Conservation (phyloP, 2,329 filamentous ascomycete species). For the Apiospora hydei region DNA sequence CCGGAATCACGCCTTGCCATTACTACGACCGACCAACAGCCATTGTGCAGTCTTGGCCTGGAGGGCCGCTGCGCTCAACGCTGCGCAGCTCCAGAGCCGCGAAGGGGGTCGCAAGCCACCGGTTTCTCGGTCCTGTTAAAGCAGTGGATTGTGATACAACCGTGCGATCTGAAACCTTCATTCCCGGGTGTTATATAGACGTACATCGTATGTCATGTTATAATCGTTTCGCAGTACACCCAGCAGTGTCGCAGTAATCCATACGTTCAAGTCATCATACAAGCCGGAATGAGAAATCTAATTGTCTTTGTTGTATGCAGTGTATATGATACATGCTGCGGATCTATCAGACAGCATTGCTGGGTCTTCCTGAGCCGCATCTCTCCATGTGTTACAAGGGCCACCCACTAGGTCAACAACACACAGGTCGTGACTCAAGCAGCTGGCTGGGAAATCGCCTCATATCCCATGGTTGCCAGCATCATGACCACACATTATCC, state of each 20-base stretch:
- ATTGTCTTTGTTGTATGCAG: conserved; percentile 31
- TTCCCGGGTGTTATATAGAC: not conserved
- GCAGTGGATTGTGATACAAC: not conserved
- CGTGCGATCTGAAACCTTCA: not conserved
- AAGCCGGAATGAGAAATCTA: conserved; percentile 15
- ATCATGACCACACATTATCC: conserved; percentile 33
- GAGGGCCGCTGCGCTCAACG: not conserved
- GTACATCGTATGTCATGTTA: not conserved
- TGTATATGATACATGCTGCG: conserved; percentile 40
- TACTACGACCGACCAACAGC: not conserved
- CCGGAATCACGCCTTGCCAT: not conserved
- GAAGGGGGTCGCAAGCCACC: not conserved
- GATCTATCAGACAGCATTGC: conserved; percentile 20
- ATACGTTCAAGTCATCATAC: not conserved
- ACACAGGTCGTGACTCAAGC: conserved; percentile 10
- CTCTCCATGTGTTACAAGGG: conserved; percentile 33
- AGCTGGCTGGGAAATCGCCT: conserved; percentile 4
- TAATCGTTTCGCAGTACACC: not conserved
- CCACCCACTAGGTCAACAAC: conserved; percentile 28
- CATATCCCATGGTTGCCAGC: conserved; percentile 26
- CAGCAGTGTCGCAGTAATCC: not conserved
- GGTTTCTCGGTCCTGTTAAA: not conserved
- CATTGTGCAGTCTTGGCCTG: not conserved
- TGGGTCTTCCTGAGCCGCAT: conserved; percentile 34
- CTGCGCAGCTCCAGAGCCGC: not conserved